These are phyloP conservation scores for Domatiomyces globalis DNA, from an alignment of 2,329 filamentous ascomycete species.

Conservation along the genomic window DNA sequence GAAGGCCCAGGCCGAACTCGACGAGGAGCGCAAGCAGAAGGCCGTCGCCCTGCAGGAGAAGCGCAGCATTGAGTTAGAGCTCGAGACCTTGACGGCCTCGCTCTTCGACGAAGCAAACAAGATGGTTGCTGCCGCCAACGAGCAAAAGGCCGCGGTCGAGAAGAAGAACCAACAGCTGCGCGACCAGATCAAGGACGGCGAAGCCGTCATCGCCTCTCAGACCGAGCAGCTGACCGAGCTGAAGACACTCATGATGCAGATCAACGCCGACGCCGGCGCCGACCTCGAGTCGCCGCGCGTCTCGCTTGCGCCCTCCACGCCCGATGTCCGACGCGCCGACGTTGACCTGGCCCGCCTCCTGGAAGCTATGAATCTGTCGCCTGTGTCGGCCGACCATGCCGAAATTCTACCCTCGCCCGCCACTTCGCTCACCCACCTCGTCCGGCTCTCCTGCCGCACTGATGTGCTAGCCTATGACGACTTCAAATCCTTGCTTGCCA, in stretches of 20 bases:
- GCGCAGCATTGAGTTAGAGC: conserved; percentile 77
- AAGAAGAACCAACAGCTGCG: conserved; percentile 80
- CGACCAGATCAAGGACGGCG: conserved; percentile 72
- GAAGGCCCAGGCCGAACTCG: conserved; percentile 42
- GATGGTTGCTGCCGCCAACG: conserved; percentile 86
- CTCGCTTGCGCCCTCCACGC: conserved; percentile 63
- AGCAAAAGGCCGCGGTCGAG: conserved; percentile 65
- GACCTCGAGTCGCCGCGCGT: conserved; percentile 59
- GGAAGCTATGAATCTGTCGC: conserved; percentile 44
- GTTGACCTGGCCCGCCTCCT: conserved; percentile 39
- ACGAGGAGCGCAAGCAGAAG: conserved; percentile 53
- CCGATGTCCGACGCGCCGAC: conserved; percentile 47
- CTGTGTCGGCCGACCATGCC: conserved; percentile 33
- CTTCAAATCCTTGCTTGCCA: conserved; percentile 61
- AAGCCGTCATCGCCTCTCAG: conserved; percentile 71
- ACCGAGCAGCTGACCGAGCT: conserved; percentile 86
- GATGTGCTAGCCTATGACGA: conserved; percentile 74
- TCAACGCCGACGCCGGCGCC: conserved; percentile 47
- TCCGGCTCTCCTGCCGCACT: conserved; percentile 69
- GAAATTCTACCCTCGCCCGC: conserved; percentile 49
- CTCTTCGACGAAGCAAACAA: conserved; percentile 98
- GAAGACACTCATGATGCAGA: conserved; percentile 81
- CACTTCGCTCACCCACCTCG: conserved; percentile 64
- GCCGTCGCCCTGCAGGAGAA: conserved; percentile 60
- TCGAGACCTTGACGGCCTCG: conserved; percentile 78